A percentile compares a stretch with the other conserved stretches of the same genome.
phyloP scores from a whole-genome alignment of 352 stramenopile species.

The Phytophthora sp. region DNA sequence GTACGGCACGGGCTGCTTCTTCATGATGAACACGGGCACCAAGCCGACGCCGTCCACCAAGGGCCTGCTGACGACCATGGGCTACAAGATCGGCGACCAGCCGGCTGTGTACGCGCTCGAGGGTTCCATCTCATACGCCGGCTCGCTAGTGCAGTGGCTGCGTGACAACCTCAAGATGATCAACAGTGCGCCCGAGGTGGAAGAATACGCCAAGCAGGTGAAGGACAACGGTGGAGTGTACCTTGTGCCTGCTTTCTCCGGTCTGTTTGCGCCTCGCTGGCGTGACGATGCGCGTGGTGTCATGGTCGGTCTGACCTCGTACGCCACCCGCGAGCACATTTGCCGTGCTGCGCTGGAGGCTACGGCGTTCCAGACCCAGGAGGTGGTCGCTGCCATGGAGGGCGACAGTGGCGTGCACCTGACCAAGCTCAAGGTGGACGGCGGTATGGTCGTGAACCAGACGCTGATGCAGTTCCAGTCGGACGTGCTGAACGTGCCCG shows the following conservation, averaged over 20 bases:
- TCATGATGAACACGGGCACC: conserved; percentile 99
- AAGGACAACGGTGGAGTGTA: conserved; percentile 97
- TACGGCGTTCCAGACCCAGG: conserved; percentile 95
- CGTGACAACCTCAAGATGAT: conserved; percentile 98
- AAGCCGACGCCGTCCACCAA: conserved; percentile 88
- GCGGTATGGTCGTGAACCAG: conserved; percentile 97
- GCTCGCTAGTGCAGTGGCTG: conserved; percentile 98
- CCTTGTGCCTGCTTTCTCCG: conserved; percentile 98
- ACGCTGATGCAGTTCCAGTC: conserved; percentile 99
- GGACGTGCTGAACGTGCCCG: conserved; percentile 94
- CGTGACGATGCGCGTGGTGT: conserved; percentile 95
- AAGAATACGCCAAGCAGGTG: conserved; percentile 88
- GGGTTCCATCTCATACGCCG: conserved; percentile 96
- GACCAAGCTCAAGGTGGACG: conserved; percentile 95
- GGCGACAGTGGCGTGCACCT: conserved; percentile 91
- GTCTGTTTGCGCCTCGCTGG: conserved; percentile 98
- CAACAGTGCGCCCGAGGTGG: conserved; percentile 83
- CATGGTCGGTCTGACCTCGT: conserved; percentile 96
- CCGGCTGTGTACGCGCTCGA: conserved; percentile 97
- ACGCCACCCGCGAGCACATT: conserved; percentile 96
- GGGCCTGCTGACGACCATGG: conserved; percentile 96
- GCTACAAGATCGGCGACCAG: conserved; percentile 83
- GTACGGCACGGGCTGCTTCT: conserved; percentile 99
- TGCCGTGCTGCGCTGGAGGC: conserved; percentile 96
- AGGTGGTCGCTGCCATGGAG: conserved; percentile 96